Evolutionary conservation across 1,284 basidiomycete species (phyloP).

Genomic region (Pseudomicrostroma phylloplanum): DNA sequence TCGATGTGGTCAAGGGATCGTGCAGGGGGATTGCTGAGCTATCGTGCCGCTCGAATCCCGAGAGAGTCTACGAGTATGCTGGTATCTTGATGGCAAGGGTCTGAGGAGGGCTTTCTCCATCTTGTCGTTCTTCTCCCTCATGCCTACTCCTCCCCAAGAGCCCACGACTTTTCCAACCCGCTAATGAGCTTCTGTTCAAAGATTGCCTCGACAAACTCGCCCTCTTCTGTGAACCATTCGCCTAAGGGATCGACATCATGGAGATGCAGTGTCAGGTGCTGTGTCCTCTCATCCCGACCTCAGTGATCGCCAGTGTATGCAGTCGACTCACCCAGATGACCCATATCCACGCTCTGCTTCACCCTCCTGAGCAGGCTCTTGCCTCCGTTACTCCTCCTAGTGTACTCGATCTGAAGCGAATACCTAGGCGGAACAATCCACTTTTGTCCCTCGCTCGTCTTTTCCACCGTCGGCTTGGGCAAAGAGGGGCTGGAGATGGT

Average conservation of each 20-base stretch:
- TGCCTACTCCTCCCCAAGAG: neutral
- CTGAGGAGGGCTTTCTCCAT: neutral
- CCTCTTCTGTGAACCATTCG: slow-evolving; percentile 48
- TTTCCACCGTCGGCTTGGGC: slow-evolving; percentile 21
- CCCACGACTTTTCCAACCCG: slow-evolving; percentile 27
- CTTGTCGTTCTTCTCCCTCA: neutral
- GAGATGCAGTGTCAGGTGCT: neutral
- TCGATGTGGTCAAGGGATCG: no score
- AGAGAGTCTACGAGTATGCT: no score
- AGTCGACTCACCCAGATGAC: slow-evolving; percentile 40
- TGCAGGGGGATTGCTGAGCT: no score
- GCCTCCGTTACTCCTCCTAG: slow-evolving; percentile 27
- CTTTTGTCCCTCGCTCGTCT: slow-evolving; percentile 21
- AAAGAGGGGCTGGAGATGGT: slow-evolving; percentile 28
- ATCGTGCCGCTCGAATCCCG: no score
- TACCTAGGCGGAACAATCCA: slow-evolving; percentile 39
- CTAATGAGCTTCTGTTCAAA: slow-evolving; percentile 37
- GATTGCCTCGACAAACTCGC: slow-evolving; percentile 38
- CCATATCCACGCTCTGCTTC: slow-evolving; percentile 28
- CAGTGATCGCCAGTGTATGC: neutral
- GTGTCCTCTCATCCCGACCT: neutral
- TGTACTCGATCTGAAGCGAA: slow-evolving; percentile 30
- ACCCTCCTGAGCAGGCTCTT: slow-evolving; percentile 22
- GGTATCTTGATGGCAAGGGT: neutral
- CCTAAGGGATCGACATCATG: slow-evolving; percentile 17